Base-by-base conservation (phyloP, 768 basidiomycete genomes). In the Calocybe indica region DNA sequence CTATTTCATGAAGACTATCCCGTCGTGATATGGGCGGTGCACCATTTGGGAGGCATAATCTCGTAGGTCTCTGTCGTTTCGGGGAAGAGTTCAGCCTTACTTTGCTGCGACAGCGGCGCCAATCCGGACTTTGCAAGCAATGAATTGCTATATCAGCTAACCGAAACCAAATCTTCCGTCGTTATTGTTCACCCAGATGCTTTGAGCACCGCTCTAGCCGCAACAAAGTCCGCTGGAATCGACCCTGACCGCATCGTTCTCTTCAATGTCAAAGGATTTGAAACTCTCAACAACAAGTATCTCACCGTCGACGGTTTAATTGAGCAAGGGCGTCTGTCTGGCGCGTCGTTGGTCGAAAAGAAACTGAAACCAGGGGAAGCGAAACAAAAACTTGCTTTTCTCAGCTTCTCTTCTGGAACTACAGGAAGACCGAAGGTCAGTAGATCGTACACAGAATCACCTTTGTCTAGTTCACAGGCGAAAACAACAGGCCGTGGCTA, bases 381-480 rank as follows among this genome's bases (percentile, higher is more conserved):
- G 12, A 84, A 71, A 62, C 82, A 74, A 8, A 88, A 85, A 58
- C 58, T 88, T 10, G 86, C 87, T 0, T 79, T 87, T 51, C 63
- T 87, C 28, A 80, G 74, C 57, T 88, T 88, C 58, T 87, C 85
- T 0, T 86, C 85, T 14, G 76, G 76, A 48, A 89, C 86, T 0
- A 89, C 87, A 2, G 86, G 87, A 0, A 77, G 69, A 50, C 86
- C 87, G 0, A 85, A 88, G 76, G 82, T 80, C 37, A 14, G 41
- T 12, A 7, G 12, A 7, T 33, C 10, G n/a, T 11, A 5, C 11
- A 6, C 12, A 28, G 8, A 40, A 13, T 41, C 22, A 22, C 22
- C 22, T 22, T 22, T 22, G 22, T 4, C 22, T 22, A 22, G 22
- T 22, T 22, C 22, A 22, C 22, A 22, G 22, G 22, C 22, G 4